Percentiles rank a stretch among this genome's conserved stretches.
Conservation (phyloP, 345 rosid genomes). For the Populus alba region DNA sequence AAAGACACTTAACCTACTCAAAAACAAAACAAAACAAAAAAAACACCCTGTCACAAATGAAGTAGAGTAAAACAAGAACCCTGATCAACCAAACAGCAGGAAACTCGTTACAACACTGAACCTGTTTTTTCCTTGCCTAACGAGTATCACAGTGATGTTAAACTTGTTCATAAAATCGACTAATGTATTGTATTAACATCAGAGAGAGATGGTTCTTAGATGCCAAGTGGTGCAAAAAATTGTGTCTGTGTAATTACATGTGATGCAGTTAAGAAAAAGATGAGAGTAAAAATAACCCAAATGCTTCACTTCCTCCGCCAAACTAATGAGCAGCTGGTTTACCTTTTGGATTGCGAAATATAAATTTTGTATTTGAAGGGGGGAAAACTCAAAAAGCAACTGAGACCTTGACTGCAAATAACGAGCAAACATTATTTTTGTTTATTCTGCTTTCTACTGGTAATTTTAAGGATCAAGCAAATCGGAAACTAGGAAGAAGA, state of each 20-base stretch:
- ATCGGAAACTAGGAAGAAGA: no score
- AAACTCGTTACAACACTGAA: background rate
- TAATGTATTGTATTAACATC: background rate
- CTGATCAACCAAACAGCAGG: background rate
- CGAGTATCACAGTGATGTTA: background rate
- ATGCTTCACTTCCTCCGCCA: no score
- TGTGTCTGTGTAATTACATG: background rate
- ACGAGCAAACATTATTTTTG: no score
- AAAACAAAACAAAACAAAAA: background rate
- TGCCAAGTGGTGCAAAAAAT: background rate
- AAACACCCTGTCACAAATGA: background rate
- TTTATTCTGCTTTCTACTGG: no score
- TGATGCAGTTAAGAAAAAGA: background rate
- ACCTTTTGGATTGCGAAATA: no score
- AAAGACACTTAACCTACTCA: conserved; percentile 9
- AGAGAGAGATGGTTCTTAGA: background rate
- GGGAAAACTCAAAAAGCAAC: no score
- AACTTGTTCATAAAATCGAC: background rate
- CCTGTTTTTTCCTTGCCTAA: background rate
- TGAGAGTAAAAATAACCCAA: background rate
- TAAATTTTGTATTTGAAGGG: no score
- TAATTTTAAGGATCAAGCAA: no score
- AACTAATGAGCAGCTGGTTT: no score
- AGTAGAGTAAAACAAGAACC: background rate
- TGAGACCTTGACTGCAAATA: no score